phyloP scores from a whole-genome alignment of 495 filamentous ascomycete genomes.

The Choiromyces venosus region DNA sequence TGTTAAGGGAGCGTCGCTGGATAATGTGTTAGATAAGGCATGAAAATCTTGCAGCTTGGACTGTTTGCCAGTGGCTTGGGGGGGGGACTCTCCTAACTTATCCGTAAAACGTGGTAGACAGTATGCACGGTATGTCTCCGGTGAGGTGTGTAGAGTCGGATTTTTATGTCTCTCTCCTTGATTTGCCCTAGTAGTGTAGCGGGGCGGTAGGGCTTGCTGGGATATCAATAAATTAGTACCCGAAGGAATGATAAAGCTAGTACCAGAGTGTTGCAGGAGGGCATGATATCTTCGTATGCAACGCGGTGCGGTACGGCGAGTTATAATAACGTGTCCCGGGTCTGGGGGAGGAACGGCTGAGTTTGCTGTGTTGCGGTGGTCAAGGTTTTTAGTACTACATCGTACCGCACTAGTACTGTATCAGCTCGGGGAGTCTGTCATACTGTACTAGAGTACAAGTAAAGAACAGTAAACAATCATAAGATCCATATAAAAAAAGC shows the following conservation, averaged over 20 bases:
- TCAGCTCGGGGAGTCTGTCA: not conserved
- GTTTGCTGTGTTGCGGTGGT: not conserved
- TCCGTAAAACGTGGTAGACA: not conserved
- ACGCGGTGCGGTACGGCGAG: not conserved
- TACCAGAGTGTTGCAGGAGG: not conserved
- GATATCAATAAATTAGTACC: not conserved
- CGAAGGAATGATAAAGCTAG: not conserved
- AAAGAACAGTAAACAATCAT: not conserved
- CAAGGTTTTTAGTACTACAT: not conserved
- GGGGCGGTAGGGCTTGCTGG: not conserved
- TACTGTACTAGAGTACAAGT: not conserved
- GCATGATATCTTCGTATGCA: not conserved
- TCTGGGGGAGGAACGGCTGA: not conserved
- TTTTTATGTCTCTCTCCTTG: not conserved
- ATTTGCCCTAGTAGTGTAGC: not conserved
- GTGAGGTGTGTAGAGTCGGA: not conserved
- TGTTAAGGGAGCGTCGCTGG: not conserved
- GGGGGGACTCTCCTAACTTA: not conserved
- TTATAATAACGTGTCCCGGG: not conserved
- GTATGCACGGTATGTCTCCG: not conserved
- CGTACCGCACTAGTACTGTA: not conserved
- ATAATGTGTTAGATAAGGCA: not conserved
- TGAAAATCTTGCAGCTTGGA: not conserved
- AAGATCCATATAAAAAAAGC: not conserved
- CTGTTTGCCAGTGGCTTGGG: not conserved